Base-by-base conservation (phyloP, 2,329 filamentous ascomycete genomes). In the Colletotrichum echinochloae region DNA sequence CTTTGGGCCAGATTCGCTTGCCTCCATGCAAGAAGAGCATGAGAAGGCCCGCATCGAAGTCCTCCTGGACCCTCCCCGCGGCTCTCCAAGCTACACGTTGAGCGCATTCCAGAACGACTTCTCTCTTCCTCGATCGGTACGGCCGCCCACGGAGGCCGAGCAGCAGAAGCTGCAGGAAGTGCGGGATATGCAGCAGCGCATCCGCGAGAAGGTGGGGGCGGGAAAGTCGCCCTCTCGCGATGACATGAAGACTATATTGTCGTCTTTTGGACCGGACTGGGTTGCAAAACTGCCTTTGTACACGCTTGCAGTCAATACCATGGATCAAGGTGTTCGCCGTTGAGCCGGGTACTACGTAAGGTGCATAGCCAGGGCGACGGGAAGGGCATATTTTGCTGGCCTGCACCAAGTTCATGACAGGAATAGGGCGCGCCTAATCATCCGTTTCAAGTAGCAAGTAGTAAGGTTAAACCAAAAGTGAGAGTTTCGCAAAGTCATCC, bases 301-400 rank as follows among this genome's bases (percentile, higher is more conserved):
- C 39, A 62, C 12, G 23, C 57, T 62, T 20, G 65, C 65, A 12
- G 30, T 35, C 49, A 66, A 66, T 33, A 41, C 65, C 2, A 63
- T 66, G 65, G 65, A 66, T 7, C 65, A 66, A 33, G 65, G 65
- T 9, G 65, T 66, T 0, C 2, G 20, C 23, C 57, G 26, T 20
- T 41, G 35, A 57, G 9, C 23, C 11, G 5, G n/a, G n/a, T n/a
- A n/a, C n/a, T n/a, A n/a, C 14, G 23, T 16, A 26, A 26, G n/a
- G 23, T 3, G 3, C 23, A 23, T 14, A 2, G 12, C 23, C 18
- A n/a, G 6, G 41, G 4, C 1, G n/a, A 12, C 3, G n/a, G 7
- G 23, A 23, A 6, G 44, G 7, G 11, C n/a, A 14, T 48, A 6
- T 48, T 23, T 5, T 48, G 46, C 8, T 48, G 11, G 7, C 7